Percentiles rank a stretch among this genome's conserved stretches.
Conservation (phyloP, 805 yeast genomes). For the Wickerhamiella kurtzmanii region DNA sequence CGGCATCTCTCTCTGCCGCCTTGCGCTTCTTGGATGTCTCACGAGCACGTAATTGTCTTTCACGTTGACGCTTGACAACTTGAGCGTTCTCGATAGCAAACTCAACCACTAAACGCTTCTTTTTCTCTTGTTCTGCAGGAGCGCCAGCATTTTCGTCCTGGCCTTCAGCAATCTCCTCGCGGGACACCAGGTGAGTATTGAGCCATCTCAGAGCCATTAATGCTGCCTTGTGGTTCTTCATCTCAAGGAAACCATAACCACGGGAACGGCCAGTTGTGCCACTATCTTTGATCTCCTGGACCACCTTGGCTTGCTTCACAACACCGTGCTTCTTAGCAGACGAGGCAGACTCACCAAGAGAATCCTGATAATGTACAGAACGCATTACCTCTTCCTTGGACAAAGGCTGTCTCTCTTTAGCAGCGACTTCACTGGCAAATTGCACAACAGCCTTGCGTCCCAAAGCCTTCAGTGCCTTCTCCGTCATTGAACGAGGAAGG, state of each 20-base stretch:
- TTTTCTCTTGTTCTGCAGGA: conserved; percentile 22
- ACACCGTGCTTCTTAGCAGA: conserved; percentile 73
- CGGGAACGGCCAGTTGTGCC: conserved; percentile 83
- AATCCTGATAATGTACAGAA: conserved; percentile 55
- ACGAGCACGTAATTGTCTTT: conserved; percentile 24
- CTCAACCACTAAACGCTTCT: conserved; percentile 76
- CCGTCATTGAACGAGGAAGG: conserved; percentile 82
- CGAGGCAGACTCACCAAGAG: conserved; percentile 35
- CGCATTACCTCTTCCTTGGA: conserved; percentile 79
- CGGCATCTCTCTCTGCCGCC: conserved; percentile 18
- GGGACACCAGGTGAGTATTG: conserved; percentile 77
- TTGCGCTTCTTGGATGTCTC: conserved; percentile 18
- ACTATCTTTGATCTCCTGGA: conserved; percentile 81
- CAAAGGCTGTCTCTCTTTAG: conserved; percentile 62
- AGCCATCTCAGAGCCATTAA: conserved; percentile 95
- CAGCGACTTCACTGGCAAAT: conserved; percentile 80
- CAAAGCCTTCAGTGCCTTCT: conserved; percentile 74
- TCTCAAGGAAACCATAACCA: conserved; percentile 94
- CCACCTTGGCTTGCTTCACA: conserved; percentile 84
- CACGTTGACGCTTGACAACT: conserved; percentile 81
- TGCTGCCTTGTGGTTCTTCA: conserved; percentile 81
- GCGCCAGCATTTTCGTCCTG: conserved; percentile 13
- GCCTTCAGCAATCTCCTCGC: conserved; percentile 41
- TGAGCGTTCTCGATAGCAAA: conserved; percentile 93
- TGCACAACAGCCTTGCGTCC: conserved; percentile 91